Conservation (phyloP, 371 early-diverging fungal genomes). For the Saksenaea oblongispora region DNA sequence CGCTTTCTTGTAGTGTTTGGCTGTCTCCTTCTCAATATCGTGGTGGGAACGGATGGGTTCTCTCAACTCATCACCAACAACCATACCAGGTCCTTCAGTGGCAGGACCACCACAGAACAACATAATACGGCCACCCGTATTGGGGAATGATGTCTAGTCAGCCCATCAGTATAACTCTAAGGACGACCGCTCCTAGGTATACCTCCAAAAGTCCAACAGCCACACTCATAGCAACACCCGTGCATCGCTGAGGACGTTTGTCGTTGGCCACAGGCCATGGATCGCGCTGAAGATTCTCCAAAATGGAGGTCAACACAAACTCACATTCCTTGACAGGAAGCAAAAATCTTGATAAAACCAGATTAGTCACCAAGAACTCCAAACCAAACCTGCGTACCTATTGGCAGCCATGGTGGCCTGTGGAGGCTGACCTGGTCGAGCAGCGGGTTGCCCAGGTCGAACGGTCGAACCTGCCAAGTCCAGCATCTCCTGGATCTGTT, state of each 20-base stretch:
- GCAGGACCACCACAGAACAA: conserved; percentile 98
- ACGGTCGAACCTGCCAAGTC: conserved; percentile 63
- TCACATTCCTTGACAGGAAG: conserved; percentile 93
- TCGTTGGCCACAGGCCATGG: conserved; percentile 99
- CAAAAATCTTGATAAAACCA: conserved; percentile 65
- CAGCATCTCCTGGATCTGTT: conserved; percentile 97
- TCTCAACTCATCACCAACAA: conserved; percentile 91
- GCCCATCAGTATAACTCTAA: background rate
- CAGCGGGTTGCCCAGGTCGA: conserved; percentile 62
- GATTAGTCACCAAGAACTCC: background rate
- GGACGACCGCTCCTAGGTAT: background rate
- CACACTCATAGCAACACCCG: conserved; percentile 98
- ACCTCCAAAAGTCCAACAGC: conserved; percentile 94
- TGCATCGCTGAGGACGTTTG: conserved; percentile 95
- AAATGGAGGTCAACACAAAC: conserved; percentile 89
- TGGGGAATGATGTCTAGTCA: conserved; percentile 80
- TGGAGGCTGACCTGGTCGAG: conserved; percentile 68
- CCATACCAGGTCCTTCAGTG: conserved; percentile 98
- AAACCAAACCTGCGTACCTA: conserved; percentile 45
- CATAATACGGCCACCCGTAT: conserved; percentile 95
- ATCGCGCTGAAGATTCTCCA: conserved; percentile 96
- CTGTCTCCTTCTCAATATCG: conserved; percentile 95
- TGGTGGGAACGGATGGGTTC: conserved; percentile 97
- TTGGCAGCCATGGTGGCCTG: conserved; percentile 55
- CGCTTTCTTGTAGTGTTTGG: conserved; percentile 92